Evolutionary conservation across 2,329 filamentous ascomycete genomes (phyloP).

Genomic region (Trichoderma harzianum): DNA sequence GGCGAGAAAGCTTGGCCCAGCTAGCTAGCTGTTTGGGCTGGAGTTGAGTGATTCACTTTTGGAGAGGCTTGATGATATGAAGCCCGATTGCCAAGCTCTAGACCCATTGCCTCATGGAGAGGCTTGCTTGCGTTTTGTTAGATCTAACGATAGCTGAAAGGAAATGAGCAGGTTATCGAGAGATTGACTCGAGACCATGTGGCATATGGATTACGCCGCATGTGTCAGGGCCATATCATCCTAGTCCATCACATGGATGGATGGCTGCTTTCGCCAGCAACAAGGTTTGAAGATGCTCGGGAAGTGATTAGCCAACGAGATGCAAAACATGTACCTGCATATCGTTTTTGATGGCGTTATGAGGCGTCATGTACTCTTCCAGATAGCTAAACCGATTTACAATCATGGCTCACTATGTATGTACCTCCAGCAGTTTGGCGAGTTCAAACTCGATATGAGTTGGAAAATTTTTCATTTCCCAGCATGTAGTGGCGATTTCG

Average conservation of each 20-base stretch:
- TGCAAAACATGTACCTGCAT: not conserved
- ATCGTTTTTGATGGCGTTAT: not conserved
- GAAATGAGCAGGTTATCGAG: not conserved
- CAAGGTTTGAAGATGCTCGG: not conserved
- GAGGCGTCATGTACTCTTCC: not conserved
- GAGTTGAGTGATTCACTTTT: not conserved
- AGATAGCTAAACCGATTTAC: not conserved
- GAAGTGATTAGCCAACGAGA: not conserved
- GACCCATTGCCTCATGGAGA: conserved; percentile 2
- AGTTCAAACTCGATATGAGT: not conserved
- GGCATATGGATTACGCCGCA: not conserved
- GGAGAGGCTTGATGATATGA: not conserved
- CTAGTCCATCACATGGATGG: not conserved
- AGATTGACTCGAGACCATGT: not conserved
- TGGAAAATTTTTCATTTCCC: not conserved
- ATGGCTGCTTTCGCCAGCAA: not conserved
- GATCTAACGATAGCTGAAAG: not conserved
- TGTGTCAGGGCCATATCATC: not conserved
- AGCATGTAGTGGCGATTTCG: not conserved
- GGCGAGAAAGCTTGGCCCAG: not conserved
- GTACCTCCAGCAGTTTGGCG: not conserved
- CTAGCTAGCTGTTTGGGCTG: not conserved
- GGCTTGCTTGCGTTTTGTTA: conserved; percentile 6
- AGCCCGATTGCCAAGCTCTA: not conserved
- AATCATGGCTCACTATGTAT: not conserved